Evolutionary conservation across 2,329 filamentous ascomycete genomes (phyloP), one percentile per base, ranked within the genome.

Genomic region (Colletotrichum sp.): DNA sequence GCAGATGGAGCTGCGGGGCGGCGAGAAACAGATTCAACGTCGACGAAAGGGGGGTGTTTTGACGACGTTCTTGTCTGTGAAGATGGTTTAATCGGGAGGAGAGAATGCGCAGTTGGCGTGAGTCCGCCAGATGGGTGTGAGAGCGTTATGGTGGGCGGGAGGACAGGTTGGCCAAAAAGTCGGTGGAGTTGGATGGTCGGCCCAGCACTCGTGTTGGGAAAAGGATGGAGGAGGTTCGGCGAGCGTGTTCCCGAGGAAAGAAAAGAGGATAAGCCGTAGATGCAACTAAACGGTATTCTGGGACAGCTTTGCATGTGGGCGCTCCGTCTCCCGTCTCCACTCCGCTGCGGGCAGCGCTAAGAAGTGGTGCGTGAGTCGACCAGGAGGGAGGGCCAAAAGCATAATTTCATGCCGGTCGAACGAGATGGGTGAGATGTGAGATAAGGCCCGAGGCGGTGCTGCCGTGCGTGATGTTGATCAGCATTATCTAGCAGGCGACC

Each of bases 1-100:
- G 75, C 75, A 77, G 71, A 75, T 70, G 66, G 72, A 30, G 67
- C 70, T 77, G 75, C 75, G 75, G 75, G 75, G 75, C 60, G 67
- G 36, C 66, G 62, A 74, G 67, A 55, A 75, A 67, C 36, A 75
- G 49, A 69, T 55, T 75, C 60, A 71, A 77, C 75, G 75, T 77
- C 75, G 71, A 62, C 24, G 60, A 67, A 71, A 75, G 39, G 66
- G 75, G 66, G 72, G 66, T 55, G 8, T 57, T 71, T 71, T 44
- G 52, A 77, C 72, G 71, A 64, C 64, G 16, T 36, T 39, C 12
- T 30, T 36, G 15, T 30, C 24, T 44, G 9, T 32, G 15, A 21
- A 10, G 15, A 12, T 24, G 39, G 8, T 72, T 5, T 5, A 72
- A 32, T 30, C 24, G 5, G 34, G 4, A 18, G 32, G 44, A 39